A percentile compares a stretch with the other conserved stretches of the same genome.
These are phyloP conservation scores for Fibroporia radiculosa DNA, from an alignment of 768 basidiomycete genomes.

Conservation along the genomic window DNA sequence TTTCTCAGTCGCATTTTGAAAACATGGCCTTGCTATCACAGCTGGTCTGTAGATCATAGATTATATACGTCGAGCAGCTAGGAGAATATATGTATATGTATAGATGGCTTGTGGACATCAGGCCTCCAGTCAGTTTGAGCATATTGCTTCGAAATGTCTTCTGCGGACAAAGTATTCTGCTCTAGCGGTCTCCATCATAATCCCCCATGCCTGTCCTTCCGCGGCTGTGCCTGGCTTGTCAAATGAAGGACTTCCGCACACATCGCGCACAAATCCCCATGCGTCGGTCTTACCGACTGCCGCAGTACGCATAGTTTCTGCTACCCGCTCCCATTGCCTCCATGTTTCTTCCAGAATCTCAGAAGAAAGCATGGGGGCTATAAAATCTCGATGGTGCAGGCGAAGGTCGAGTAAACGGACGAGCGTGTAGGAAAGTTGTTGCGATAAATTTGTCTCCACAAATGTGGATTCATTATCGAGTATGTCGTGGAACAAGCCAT, in stretches of 20 bases:
- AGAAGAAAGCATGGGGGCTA: too few species aligned
- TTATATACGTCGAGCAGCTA: too few species aligned
- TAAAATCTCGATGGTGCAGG: not conserved
- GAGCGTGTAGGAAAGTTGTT: constrained; percentile 20
- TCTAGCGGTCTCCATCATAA: constrained; percentile 13
- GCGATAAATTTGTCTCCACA: constrained; percentile 18
- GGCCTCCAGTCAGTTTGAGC: too few species aligned
- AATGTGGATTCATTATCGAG: constrained; percentile 16
- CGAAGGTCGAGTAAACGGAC: constrained; percentile 14
- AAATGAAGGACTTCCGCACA: constrained; percentile 19
- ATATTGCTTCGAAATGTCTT: too few species aligned
- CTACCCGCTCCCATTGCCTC: constrained; percentile 12
- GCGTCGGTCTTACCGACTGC: constrained; percentile 14
- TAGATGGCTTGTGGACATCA: too few species aligned
- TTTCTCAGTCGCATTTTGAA: too few species aligned
- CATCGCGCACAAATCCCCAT: constrained; percentile 18
- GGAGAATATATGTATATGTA: too few species aligned
- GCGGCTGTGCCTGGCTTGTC: constrained; percentile 16
- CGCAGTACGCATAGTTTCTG: constrained; percentile 9
- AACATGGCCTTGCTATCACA: too few species aligned
- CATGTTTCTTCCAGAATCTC: too few species aligned
- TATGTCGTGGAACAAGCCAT: constrained; percentile 18
- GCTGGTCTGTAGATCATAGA: too few species aligned
- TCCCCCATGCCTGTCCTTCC: constrained; percentile 17
- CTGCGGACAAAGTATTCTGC: constrained; percentile 5